phyloP scores from a whole-genome alignment of 2,329 filamentous ascomycete species.

The Aspergillus eucalypticola region DNA sequence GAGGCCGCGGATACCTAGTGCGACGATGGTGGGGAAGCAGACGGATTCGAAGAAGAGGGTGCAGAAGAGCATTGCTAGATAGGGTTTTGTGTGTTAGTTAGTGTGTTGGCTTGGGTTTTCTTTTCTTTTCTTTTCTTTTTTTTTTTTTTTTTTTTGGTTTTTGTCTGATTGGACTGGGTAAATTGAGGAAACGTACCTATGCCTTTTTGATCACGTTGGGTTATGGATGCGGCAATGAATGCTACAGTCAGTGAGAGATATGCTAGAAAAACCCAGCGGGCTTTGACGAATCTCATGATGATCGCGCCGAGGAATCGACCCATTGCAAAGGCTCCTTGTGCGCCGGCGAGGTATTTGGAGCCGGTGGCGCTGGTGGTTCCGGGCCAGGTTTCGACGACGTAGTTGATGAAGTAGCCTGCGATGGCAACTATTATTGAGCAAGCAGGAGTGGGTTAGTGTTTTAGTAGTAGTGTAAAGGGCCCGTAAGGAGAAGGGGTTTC shows the following conservation, averaged over 20 bases:
- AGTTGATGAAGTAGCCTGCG: conserved; percentile 71
- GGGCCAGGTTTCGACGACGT: conserved; percentile 62
- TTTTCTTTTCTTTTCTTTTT: too few species aligned
- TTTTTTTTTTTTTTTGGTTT: too few species aligned
- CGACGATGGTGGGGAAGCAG: conserved; percentile 79
- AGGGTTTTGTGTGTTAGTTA: background rate
- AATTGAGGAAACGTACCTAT: conserved; percentile 34
- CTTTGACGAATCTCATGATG: conserved; percentile 66
- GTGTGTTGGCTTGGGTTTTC: too few species aligned
- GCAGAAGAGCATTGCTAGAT: conserved; percentile 59
- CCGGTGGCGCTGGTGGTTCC: conserved; percentile 57
- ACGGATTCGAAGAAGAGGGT: conserved; percentile 82
- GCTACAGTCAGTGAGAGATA: conserved; percentile 67
- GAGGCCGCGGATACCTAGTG: conserved; percentile 73
- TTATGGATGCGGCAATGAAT: conserved; percentile 55
- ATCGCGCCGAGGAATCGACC: conserved; percentile 69
- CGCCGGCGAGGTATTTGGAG: conserved; percentile 71
- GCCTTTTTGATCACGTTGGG: conserved; percentile 50
- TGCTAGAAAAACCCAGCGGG: conserved; percentile 69
- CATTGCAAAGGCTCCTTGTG: conserved; percentile 70
- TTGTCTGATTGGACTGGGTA: background rate
- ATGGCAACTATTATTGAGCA: conserved; percentile 40
- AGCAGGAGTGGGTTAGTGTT: conserved; percentile 17
- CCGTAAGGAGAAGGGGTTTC: background rate
- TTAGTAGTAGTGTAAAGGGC: background rate